Evolutionary conservation across 164 flowering plant genomes (phyloP), one percentile per base, ranked within the genome.

Genomic region (Vitis labrusca): DNA sequence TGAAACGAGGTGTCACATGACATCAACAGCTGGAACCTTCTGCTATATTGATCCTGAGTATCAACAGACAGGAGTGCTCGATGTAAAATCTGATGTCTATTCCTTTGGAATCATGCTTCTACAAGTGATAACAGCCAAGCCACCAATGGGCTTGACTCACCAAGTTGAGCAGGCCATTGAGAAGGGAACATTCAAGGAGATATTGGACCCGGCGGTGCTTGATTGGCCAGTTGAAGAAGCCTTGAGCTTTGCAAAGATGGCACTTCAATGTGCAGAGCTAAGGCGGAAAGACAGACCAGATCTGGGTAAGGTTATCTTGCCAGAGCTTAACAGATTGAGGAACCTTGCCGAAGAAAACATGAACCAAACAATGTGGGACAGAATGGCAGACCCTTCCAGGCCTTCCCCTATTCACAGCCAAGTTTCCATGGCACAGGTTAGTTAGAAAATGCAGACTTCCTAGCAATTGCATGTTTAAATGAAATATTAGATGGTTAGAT

Each of bases 21-120:
- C 91, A n/a, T 78, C 89, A 8, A 62, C 89, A 0, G 91, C 91
- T 2, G 91, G 91, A 15, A 88, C 91, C 3, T 88, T 88, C 69
- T 88, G 91, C 59, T 88, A 88, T 63, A 88, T 88, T 8, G 91
- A 87, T 44, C 91, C 91, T 1, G 91, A 87, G 78, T 87, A 87
- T 54, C 91, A 87, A 59, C 82, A 84, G 68, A 88, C 91, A 0
- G 91, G 91, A 37, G 77, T 88, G 89, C 76, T 88, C 2, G 85
- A 89, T 2, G 80, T 81, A 5, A 84, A 85, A 63, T 88, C 91
- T 17, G 91, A 88, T 51, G 63, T 88, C 2, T 88, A 88, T 69
- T 85, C 91, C 1, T 81, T 88, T 1, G 91, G 91, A 10, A 80
- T 88, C 74, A 66, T 88, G 55, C 80, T 88, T 61, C 77, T 88